Percentiles rank a stretch among this genome's conserved stretches.
Evolutionary conservation across 257 asterid genomes (phyloP).

Genomic region (Solanum stenotomum): DNA sequence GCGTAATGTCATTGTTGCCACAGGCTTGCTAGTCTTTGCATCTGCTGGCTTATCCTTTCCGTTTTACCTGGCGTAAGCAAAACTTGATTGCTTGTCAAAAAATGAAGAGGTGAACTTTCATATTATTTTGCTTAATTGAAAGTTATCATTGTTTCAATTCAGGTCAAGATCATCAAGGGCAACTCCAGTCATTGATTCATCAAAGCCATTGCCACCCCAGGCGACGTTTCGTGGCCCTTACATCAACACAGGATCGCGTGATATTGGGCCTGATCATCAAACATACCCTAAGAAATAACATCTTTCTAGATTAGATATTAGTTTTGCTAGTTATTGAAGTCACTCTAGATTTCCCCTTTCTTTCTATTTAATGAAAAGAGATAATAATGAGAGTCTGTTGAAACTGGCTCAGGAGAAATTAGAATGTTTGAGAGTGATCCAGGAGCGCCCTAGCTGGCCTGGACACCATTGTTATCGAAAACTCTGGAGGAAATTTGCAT

Average conservation of each 20-base stretch:
- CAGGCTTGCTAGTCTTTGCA: conserved; percentile 74
- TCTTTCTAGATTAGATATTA: background rate
- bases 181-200: conserved; percentile 78
- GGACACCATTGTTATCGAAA: background rate
- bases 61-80: conserved; percentile 90
- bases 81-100: background rate
- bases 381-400: background rate
- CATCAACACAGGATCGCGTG: conserved; percentile 89
- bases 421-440: background rate
- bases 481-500: background rate
- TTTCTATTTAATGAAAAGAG: background rate
- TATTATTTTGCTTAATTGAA: background rate
- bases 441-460: background rate
- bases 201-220: conserved; percentile 92
- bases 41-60: conserved; percentile 87
- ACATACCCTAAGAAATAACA: conserved; percentile 58
- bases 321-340: background rate
- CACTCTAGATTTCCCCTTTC: background rate
- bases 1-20: conserved; percentile 67
- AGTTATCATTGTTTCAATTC: background rate
- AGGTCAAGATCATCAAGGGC: conserved; percentile 58
- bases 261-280: conserved; percentile 73
- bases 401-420: background rate
- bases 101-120: background rate
- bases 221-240: conserved; percentile 97